Conservation (phyloP, 495 filamentous ascomycete genomes). For the Massariosphaeria phaeospora region DNA sequence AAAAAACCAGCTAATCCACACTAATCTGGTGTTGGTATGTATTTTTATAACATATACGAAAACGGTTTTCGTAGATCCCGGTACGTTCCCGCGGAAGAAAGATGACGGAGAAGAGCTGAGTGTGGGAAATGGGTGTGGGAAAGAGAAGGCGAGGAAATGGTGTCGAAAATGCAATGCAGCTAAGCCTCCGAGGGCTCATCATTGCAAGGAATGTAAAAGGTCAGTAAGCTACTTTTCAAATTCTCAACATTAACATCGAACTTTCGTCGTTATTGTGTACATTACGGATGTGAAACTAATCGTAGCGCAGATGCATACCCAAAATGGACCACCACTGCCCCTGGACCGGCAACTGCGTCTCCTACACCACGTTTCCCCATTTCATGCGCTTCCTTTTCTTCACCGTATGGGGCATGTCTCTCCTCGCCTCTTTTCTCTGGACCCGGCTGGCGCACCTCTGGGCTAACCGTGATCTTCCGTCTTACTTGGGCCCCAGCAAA, state of each 20-base stretch:
- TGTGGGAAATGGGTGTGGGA: not conserved
- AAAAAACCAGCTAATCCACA: slow-evolving; percentile 55
- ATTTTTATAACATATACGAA: slow-evolving; percentile 77
- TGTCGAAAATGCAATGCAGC: slow-evolving; percentile 79
- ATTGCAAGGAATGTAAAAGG: slow-evolving; percentile 82
- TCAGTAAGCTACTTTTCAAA: slow-evolving; percentile 29
- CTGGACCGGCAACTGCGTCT: slow-evolving; percentile 93
- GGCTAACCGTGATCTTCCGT: slow-evolving; percentile 61
- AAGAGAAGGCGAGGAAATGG: slow-evolving; percentile 46
- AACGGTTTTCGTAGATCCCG: slow-evolving; percentile 73
- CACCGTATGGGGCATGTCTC: slow-evolving; percentile 61
- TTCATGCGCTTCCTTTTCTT: slow-evolving; percentile 86
- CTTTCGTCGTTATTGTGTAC: too few relatives aligned
- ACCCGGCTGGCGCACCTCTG: slow-evolving; percentile 59
- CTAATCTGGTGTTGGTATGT: slow-evolving; percentile 68
- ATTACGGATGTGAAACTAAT: too few relatives aligned
- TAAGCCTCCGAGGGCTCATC: slow-evolving; percentile 85
- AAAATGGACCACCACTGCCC: slow-evolving; percentile 99
- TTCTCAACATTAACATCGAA: too few relatives aligned
- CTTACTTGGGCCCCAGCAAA: slow-evolving; percentile 72
- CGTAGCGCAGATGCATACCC: slow-evolving; percentile 65
- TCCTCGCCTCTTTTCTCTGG: slow-evolving; percentile 57
- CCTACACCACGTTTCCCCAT: slow-evolving; percentile 80
- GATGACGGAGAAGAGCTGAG: slow-evolving; percentile 31
- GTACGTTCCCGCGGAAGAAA: slow-evolving; percentile 43